Conservation (phyloP, 805 yeast species). For the Candida khao-thaluensis region DNA sequence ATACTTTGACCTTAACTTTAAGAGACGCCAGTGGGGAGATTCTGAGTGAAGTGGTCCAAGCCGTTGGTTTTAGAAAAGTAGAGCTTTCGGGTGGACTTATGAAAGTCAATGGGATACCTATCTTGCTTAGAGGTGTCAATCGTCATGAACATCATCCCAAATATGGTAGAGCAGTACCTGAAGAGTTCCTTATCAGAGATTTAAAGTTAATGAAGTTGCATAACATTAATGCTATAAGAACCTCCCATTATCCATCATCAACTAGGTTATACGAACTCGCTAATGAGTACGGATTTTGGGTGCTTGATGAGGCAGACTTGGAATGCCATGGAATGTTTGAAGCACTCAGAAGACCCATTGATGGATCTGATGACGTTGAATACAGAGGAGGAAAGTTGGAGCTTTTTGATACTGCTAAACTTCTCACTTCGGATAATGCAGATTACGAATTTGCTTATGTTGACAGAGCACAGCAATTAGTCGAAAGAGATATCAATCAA, state of each 20-base stretch:
- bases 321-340: slow-evolving; percentile 37
- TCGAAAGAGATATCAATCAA: slow-evolving; percentile 32
- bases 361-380: slow-evolving; percentile 13
- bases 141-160: slow-evolving; percentile 36
- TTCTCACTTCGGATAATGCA: slow-evolving; percentile 28
- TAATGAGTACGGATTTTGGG: slow-evolving; percentile 32
- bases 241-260: slow-evolving; percentile 38
- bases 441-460: slow-evolving; percentile 33
- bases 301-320: slow-evolving; percentile 36
- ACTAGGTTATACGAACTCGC: slow-evolving; percentile 30
- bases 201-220: slow-evolving; percentile 30
- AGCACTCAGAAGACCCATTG: slow-evolving; percentile 14
- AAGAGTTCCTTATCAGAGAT: slow-evolving; percentile 30
- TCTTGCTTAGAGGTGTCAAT: slow-evolving; percentile 33
- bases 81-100: slow-evolving; percentile 25
- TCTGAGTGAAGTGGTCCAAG: slow-evolving; percentile 17
- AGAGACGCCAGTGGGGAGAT: background rate
- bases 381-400: slow-evolving; percentile 12
- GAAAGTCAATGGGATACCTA: slow-evolving; percentile 26
- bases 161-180: slow-evolving; percentile 34
- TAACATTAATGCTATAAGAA: slow-evolving; percentile 35
- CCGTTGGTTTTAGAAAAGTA: slow-evolving; percentile 28
- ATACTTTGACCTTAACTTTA: slow-evolving; percentile 19
- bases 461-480: slow-evolving; percentile 30
- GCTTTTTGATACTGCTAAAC: slow-evolving; percentile 18